Percentiles rank a stretch among this genome's conserved stretches.
These are phyloP conservation scores for Phytophthora ramorum DNA, from an alignment of 352 stramenopile genomes.

Conservation along the genomic window DNA sequence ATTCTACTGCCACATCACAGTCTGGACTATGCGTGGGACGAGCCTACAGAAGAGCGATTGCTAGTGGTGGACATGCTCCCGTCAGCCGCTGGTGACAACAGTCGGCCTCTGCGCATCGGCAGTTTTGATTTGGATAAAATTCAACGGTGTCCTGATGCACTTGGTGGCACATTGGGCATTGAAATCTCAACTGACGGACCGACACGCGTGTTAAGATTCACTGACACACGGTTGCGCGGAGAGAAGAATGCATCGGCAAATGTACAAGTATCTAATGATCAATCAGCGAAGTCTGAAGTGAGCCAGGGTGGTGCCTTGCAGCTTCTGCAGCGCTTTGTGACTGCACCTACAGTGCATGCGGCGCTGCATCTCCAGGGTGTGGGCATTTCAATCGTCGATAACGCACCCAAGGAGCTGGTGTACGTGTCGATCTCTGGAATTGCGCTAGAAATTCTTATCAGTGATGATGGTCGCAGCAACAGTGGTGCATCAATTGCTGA, in stretches of 20 bases:
- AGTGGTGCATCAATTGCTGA: slow-evolving; percentile 49
- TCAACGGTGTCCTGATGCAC: slow-evolving; percentile 74
- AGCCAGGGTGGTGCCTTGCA: slow-evolving; percentile 33
- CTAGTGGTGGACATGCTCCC: slow-evolving; percentile 90
- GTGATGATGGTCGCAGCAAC: slow-evolving; percentile 49
- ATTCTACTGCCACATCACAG: slow-evolving; percentile 89
- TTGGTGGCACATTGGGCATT: slow-evolving; percentile 78
- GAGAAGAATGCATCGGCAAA: slow-evolving; percentile 32
- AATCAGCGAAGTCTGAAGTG: slow-evolving; percentile 32
- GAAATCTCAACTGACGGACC: slow-evolving; percentile 88
- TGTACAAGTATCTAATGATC: slow-evolving; percentile 35
- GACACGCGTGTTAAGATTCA: slow-evolving; percentile 88
- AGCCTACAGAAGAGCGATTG: slow-evolving; percentile 79
- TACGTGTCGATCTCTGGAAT: slow-evolving; percentile 80
- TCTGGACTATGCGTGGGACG: slow-evolving; percentile 90
- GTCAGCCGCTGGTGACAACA: slow-evolving; percentile 88
- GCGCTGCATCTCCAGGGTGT: slow-evolving; percentile 71
- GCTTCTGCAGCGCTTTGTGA: slow-evolving; percentile 61
- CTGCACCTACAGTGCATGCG: slow-evolving; percentile 57
- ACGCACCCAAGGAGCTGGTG: slow-evolving; percentile 75
- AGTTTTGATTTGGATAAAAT: slow-evolving; percentile 88
- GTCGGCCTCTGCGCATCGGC: slow-evolving; percentile 82
- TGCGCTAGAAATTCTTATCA: slow-evolving; percentile 64
- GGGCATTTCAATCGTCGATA: slow-evolving; percentile 81
- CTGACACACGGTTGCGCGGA: slow-evolving; percentile 78